phyloP scores from a whole-genome alignment of 441 rosid species.

The Euphorbia celastroides region DNA sequence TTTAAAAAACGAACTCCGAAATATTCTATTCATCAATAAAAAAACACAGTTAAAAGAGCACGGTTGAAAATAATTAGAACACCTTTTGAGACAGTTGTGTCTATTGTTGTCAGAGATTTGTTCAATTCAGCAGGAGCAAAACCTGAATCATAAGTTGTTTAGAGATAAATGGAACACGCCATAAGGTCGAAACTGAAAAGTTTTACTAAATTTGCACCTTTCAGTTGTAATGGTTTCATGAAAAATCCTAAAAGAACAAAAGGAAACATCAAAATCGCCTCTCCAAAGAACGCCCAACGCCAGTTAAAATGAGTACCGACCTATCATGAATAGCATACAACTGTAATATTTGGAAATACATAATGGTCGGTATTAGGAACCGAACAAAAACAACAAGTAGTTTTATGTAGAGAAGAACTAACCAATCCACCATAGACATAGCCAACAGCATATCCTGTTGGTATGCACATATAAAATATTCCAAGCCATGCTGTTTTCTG shows the following conservation, averaged over 20 bases:
- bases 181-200: background rate
- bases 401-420: slow-evolving; percentile 28
- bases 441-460: slow-evolving; percentile 87
- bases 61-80: slow-evolving; percentile 9
- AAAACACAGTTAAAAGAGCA: background rate
- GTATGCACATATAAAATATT: slow-evolving; percentile 94
- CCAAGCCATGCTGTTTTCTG: slow-evolving; percentile 95
- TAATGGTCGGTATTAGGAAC: background rate
- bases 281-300: slow-evolving; percentile 88
- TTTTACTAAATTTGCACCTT: slow-evolving; percentile 43
- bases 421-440: slow-evolving; percentile 88
- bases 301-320: slow-evolving; percentile 62
- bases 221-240: slow-evolving; percentile 77
- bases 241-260: slow-evolving; percentile 66
- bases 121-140: slow-evolving; percentile 49
- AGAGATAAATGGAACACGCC: slow-evolving; percentile 16
- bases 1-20: background rate
- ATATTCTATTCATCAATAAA: background rate
- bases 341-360: background rate
- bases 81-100: slow-evolving; percentile 43
- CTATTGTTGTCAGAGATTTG: slow-evolving; percentile 33
- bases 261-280: slow-evolving; percentile 79
- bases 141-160: slow-evolving; percentile 44
- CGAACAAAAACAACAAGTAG: slow-evolving; percentile 6
- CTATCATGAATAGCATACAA: slow-evolving; percentile 31